Base-by-base conservation (phyloP, 2,329 filamentous ascomycete species). In the Calycina herbarum region DNA sequence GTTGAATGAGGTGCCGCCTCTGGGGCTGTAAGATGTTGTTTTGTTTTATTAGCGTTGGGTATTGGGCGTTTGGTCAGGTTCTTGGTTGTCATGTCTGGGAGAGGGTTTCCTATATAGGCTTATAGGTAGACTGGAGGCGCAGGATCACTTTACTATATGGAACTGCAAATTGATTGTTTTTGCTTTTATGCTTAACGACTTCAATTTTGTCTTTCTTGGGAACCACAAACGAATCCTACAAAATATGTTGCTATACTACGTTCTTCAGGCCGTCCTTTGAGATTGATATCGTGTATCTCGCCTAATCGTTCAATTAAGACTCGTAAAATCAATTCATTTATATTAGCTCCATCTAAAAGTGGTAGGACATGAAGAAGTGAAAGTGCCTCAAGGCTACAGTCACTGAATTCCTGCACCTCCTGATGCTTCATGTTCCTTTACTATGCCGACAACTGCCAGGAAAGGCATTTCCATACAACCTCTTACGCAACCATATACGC, bases 1-100 rank as follows among this genome's bases (percentile, higher is more conserved):
- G 51, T 51, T 70, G 38, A 68, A 71, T 40, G 69, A 71, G 64
- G 64, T 75, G 5, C 74, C 74, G 11, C 72, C 73, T 40, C 58
- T 63, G 29, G 60, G 60, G 48, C n/a, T 62, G 29, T 29, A 57
- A 57, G 10, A 33, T n/a, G 45, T 51, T 24, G n/a, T 51, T 24
- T 10, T 51, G 20, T 51, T 24, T 10, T 24, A 51, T 51, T 51
- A 51, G 20, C 45, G 45, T 51, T 27, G 45, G 45, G 2, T 10
- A 51, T 27, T 2, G 45, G 45, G 45, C 45, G 45, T 51, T 11
- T 5, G 45, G 3, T 10, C 10, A 24, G 45, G 10, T 51, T 8
- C 10, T 51, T 24, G n/a, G n/a, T 24, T 11, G 20, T 27, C 10
- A 51, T 24, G 10, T 51, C 17, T 24, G 45, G 45, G 45, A 51